These are phyloP conservation scores for Plenodomus lindquistii DNA, from an alignment of 2,329 filamentous ascomycete genomes.

Conservation along the genomic window DNA sequence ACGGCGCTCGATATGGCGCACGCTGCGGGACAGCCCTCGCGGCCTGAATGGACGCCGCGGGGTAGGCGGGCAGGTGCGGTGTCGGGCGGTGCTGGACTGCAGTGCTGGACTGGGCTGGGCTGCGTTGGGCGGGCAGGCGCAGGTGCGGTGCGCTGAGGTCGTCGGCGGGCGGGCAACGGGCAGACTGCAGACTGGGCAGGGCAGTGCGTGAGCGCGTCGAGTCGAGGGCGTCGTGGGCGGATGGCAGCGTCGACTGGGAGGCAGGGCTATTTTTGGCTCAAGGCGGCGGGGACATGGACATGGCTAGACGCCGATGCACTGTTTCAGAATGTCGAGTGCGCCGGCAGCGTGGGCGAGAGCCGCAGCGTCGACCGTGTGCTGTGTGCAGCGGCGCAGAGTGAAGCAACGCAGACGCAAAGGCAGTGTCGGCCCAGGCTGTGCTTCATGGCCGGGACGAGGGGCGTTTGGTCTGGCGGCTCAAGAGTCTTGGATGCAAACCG, in stretches of 20 bases:
- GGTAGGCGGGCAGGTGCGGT: constrained; percentile 6
- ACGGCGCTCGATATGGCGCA: constrained; percentile 20
- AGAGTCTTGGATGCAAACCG: constrained; percentile 17
- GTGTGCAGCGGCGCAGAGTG: background rate
- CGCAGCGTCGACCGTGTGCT: too few relatives aligned
- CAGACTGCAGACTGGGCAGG: constrained; percentile 3
- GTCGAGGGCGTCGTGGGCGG: constrained; percentile 9
- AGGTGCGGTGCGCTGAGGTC: constrained; percentile 13
- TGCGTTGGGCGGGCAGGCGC: too few relatives aligned
- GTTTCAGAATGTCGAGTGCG: constrained; percentile 32
- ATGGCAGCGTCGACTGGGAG: constrained; percentile 9
- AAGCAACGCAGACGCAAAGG: constrained; percentile 1
- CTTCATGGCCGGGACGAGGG: constrained; percentile 17
- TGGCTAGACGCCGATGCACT: constrained; percentile 28
- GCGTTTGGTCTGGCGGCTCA: constrained; percentile 21
- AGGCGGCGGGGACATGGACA: constrained; percentile 23
- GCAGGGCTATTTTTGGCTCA: constrained; percentile 35
- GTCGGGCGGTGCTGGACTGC: too few relatives aligned
- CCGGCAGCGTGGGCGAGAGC: constrained; percentile 12
- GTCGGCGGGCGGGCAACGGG: constrained; percentile 3
- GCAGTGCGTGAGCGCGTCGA: constrained; percentile 12
- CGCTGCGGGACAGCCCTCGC: constrained; percentile 12
- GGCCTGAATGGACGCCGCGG: constrained; percentile 12
- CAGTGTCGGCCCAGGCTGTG: constrained; percentile 1
- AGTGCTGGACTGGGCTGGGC: constrained; percentile 7